phyloP scores from a whole-genome alignment of 1,284 basidiomycete species.

The Naganishia albida region DNA sequence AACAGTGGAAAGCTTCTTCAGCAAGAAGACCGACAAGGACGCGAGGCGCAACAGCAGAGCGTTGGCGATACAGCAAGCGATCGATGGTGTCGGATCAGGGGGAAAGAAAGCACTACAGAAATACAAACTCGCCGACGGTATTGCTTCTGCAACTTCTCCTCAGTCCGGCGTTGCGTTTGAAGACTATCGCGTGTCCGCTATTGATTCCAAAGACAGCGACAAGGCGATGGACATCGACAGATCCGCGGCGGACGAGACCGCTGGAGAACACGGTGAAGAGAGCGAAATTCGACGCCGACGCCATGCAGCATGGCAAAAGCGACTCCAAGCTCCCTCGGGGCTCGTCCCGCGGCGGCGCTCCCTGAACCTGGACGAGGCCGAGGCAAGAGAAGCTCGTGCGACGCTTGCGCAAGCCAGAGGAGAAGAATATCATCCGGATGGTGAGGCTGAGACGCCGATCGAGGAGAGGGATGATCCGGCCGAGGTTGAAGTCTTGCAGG shows the following conservation, averaged over 20 bases:
- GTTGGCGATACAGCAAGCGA: slow-evolving; percentile 16
- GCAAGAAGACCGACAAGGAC: slow-evolving; percentile 1
- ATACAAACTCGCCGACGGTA: slow-evolving; percentile 9
- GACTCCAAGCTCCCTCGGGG: slow-evolving; percentile 39
- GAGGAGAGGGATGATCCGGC: slow-evolving; percentile 8
- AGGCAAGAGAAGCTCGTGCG: slow-evolving; percentile 42
- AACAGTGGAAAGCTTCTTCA: slow-evolving; percentile 21
- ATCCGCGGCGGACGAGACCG: background rate
- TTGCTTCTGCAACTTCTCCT: background rate
- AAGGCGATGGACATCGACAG: background rate
- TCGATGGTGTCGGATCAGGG: slow-evolving; percentile 4
- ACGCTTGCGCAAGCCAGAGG: slow-evolving; percentile 32
- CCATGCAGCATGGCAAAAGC: slow-evolving; percentile 44
- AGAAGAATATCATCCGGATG: slow-evolving; percentile 21
- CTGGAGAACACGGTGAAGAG: background rate
- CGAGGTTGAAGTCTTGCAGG: slow-evolving; percentile 28
- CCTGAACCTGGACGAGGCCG: slow-evolving; percentile 52
- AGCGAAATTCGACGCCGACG: slow-evolving; percentile 36
- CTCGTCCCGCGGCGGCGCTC: slow-evolving; percentile 46
- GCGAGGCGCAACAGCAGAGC: background rate
- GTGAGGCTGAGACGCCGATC: background rate
- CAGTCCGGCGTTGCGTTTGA: slow-evolving; percentile 22
- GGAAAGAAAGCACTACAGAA: slow-evolving; percentile 7
- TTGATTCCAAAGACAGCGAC: background rate
- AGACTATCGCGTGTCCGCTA: slow-evolving; percentile 5